Conservation (phyloP, 805 yeast genomes). For the Candida lessepsii region DNA sequence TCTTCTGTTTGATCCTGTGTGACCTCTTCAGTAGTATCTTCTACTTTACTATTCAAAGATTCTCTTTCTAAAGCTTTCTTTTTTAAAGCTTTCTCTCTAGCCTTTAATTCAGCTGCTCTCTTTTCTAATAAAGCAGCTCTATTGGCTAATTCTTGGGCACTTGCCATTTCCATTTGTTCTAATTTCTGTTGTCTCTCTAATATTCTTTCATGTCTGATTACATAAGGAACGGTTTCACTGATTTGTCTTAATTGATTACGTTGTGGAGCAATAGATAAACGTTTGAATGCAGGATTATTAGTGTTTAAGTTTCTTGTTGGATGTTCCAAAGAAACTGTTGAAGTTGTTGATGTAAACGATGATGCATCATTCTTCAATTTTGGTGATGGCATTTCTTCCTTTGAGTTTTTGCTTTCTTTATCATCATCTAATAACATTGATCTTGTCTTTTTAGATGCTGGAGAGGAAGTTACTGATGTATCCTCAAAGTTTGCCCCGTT, state of each 20-base stretch:
- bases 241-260: slow-evolving; percentile 71
- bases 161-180: slow-evolving; percentile 75
- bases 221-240: slow-evolving; percentile 84
- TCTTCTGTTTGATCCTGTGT: slow-evolving; percentile 5
- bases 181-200: slow-evolving; percentile 73
- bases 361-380: slow-evolving; percentile 27
- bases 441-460: slow-evolving; percentile 21
- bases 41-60: neutral
- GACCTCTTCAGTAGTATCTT: slow-evolving; percentile 5
- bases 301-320: slow-evolving; percentile 21
- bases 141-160: slow-evolving; percentile 68
- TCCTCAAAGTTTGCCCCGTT: slow-evolving; percentile 4
- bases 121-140: slow-evolving; percentile 76
- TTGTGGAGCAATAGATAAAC: slow-evolving; percentile 46
- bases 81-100: slow-evolving; percentile 56
- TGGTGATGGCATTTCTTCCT: slow-evolving; percentile 21
- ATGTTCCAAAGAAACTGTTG: slow-evolving; percentile 28
- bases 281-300: slow-evolving; percentile 36
- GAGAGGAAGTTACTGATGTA: slow-evolving; percentile 21
- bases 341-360: slow-evolving; percentile 30
- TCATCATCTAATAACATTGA: slow-evolving; percentile 36
- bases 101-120: slow-evolving; percentile 70
- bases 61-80: slow-evolving; percentile 31
- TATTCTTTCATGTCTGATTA: slow-evolving; percentile 72
- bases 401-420: slow-evolving; percentile 6